phyloP scores from a whole-genome alignment of 768 basidiomycete genomes.

The Gloeostereum incarnatum region DNA sequence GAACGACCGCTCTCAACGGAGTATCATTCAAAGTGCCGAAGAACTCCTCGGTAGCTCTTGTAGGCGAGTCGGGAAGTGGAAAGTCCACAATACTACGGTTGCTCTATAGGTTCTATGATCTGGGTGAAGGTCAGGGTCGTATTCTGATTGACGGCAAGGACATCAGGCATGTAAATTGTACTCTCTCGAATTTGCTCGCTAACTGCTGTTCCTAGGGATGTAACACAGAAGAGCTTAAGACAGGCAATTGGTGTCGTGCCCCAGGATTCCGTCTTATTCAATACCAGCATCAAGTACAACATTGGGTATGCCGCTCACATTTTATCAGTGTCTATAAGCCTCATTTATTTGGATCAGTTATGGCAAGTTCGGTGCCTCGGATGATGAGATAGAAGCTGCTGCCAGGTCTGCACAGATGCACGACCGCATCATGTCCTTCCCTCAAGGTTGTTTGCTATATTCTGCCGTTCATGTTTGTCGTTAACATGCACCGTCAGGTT shows the following conservation, averaged over 20 bases:
- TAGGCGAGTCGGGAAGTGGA: slow-evolving; percentile 75
- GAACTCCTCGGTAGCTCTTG: slow-evolving; percentile 81
- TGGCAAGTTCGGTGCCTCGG: slow-evolving; percentile 62
- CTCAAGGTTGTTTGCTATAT: slow-evolving; percentile 39
- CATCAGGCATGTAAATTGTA: slow-evolving; percentile 33
- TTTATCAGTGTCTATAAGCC: neutral
- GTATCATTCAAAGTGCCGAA: slow-evolving; percentile 87
- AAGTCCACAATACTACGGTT: slow-evolving; percentile 84
- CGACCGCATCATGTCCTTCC: slow-evolving; percentile 75
- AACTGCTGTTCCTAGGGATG: slow-evolving; percentile 38
- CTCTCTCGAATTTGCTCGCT: neutral
- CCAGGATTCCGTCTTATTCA: slow-evolving; percentile 73
- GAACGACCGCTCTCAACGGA: slow-evolving; percentile 58
- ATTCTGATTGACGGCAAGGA: slow-evolving; percentile 84
- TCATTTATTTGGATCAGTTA: slow-evolving; percentile 33
- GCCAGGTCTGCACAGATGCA: slow-evolving; percentile 84
- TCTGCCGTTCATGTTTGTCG: neutral
- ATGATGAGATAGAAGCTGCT: slow-evolving; percentile 71
- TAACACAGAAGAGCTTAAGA: slow-evolving; percentile 75
- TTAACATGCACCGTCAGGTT: slow-evolving; percentile 26
- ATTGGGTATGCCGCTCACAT: slow-evolving; percentile 41
- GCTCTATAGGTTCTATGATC: slow-evolving; percentile 89
- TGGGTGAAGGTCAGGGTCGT: slow-evolving; percentile 66
- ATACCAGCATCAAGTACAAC: slow-evolving; percentile 62
- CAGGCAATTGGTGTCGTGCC: slow-evolving; percentile 86